Base-by-base conservation (phyloP, 73 alveolate genomes). In the Paramecium sonneborni region DNA sequence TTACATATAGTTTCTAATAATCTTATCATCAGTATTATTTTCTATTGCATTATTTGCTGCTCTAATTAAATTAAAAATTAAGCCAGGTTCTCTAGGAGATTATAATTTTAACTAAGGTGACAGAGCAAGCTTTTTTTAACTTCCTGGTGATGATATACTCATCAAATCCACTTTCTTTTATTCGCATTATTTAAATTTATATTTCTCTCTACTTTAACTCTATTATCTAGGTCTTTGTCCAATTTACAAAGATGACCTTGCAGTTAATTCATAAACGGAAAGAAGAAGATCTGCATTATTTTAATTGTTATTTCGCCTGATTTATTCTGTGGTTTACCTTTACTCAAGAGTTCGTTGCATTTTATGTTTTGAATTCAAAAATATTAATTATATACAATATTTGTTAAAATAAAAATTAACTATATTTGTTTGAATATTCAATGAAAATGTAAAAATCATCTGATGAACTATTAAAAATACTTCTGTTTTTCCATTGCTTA, bases 391-490 rank as follows among this genome's bases (percentile, higher is more conserved):
- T 48, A 48, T 8, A 48, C 67, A 48, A 48, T 48, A 48, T 26
- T 48, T 48, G 67, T 48, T 48, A 48, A 48, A 48, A 48, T 48
- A 48, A 48, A 48, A 48, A 48, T 48, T 48, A 48, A 48, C 67
- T 48, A 48, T 48, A 48, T 48, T 48, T 48, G 67, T 48, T 48
- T 48, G 67, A 48, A 48, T 48, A 48, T 48, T 48, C 28, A 48
- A 48, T 48, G 67, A 48, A 48, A 48, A 48, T 48, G 67, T 48
- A 48, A 48, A 48, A 48, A 70, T 88, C 93, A 88, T 69, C 72
- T 76, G 48, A 88, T 88, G 48, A 62, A 88, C 35, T 69, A 37
- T 44, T 88, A 70, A 70, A 88, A 88, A 70, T 88, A 88, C 24
- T 69, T 79, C 39, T 69, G 37, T 24, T 88, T 88, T 43, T 62